phyloP scores from a whole-genome alignment of 345 rosid species.

The Lepidium africanum region DNA sequence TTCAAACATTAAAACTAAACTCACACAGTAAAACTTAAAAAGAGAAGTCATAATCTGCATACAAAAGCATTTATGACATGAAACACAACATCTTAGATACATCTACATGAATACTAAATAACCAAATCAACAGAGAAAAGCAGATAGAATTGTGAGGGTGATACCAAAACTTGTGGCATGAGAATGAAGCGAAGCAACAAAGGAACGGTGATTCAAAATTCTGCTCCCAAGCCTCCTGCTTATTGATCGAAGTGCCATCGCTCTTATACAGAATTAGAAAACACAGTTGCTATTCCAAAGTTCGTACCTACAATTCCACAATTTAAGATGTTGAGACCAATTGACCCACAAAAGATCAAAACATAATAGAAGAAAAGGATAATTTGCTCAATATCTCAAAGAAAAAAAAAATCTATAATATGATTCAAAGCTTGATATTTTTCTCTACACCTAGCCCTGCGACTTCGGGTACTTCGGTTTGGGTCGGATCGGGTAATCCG shows the following conservation, averaged over 20 bases:
- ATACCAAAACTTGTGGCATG: conserved; percentile 97
- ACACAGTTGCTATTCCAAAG: background rate
- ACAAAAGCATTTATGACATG: background rate
- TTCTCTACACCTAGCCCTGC: too few relatives aligned
- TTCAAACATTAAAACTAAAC: background rate
- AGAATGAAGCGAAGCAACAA: conserved; percentile 52
- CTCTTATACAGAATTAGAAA: background rate
- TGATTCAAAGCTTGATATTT: too few relatives aligned
- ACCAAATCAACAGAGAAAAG: background rate
- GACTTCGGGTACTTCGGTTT: too few relatives aligned
- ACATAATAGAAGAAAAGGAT: too few relatives aligned
- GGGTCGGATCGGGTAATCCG: too few relatives aligned
- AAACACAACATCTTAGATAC: background rate
- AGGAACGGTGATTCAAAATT: conserved; percentile 21
- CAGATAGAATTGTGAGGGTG: background rate
- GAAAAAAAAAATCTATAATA: too few relatives aligned
- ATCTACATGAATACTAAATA: background rate
- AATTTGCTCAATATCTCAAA: too few relatives aligned
- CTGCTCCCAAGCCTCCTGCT: conserved; percentile 33
- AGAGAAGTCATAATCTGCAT: background rate
- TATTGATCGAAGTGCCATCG: conserved; percentile 36
- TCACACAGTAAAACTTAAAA: background rate
- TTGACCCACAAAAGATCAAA: too few relatives aligned
- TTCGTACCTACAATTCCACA: background rate
- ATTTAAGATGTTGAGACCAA: background rate